Conservation (phyloP, 2,329 filamentous ascomycete genomes). For the Fusarium nematophilum region DNA sequence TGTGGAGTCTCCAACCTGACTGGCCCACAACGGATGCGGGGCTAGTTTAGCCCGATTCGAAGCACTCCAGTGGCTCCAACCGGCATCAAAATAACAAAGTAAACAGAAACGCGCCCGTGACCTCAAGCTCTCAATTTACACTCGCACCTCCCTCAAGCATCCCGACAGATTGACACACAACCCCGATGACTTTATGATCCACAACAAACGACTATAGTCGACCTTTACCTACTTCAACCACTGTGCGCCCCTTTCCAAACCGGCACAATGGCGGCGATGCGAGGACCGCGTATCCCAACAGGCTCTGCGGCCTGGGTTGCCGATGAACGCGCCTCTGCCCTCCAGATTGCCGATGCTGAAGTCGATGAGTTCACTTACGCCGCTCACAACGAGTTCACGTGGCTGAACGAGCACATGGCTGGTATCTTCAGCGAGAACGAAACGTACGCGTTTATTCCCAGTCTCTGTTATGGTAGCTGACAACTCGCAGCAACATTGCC, state of each 20-base stretch:
- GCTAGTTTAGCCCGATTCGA: no score
- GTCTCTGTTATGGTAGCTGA: conserved; percentile 21
- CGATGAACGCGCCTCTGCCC: conserved; percentile 83
- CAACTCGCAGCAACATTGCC: conserved; percentile 76
- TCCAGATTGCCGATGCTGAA: conserved; percentile 81
- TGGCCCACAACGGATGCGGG: no score
- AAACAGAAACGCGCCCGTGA: background rate
- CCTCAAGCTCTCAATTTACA: conserved; percentile 29
- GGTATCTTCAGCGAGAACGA: conserved; percentile 90
- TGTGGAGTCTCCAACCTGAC: no score
- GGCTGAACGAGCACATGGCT: conserved; percentile 98
- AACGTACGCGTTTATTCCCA: conserved; percentile 67
- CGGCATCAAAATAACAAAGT: no score
- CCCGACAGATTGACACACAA: conserved; percentile 16
- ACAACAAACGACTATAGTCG: conserved; percentile 29
- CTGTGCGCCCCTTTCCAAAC: conserved; percentile 18
- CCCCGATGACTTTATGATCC: conserved; percentile 41
- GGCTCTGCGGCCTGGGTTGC: conserved; percentile 88
- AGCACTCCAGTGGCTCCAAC: no score
- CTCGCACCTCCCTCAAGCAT: conserved; percentile 23
- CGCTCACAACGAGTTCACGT: conserved; percentile 93
- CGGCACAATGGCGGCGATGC: conserved; percentile 57
- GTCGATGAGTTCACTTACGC: conserved; percentile 94
- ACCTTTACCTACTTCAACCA: conserved; percentile 16
- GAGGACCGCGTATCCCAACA: conserved; percentile 73